phyloP scores from a whole-genome alignment of 139 green algal species.

The Helicosporidium sp. region DNA sequence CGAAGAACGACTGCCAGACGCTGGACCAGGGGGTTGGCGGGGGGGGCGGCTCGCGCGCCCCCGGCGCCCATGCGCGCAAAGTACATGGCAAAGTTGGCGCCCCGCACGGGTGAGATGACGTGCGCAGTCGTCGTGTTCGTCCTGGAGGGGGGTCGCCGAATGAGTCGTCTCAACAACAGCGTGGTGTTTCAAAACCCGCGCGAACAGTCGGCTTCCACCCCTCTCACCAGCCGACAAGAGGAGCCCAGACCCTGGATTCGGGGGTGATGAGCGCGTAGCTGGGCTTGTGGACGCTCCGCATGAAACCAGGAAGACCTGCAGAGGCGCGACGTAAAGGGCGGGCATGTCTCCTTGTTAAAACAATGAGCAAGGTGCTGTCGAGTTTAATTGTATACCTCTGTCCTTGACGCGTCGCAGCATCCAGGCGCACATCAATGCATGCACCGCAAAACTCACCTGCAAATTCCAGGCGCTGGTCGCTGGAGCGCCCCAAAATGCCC shows the following conservation, averaged over 20 bases:
- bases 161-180: background rate
- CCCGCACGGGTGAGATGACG: conserved; percentile 52
- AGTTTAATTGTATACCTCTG: background rate
- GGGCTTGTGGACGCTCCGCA: conserved; percentile 40
- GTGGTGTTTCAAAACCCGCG: background rate
- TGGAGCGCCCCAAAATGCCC: too few species aligned
- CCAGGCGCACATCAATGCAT: background rate
- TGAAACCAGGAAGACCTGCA: conserved; percentile 77
- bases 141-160: conserved; percentile 15
- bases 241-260: conserved; percentile 51
- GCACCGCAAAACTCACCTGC: background rate
- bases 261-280: conserved; percentile 79
- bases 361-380: too few species aligned
- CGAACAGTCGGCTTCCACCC: background rate
- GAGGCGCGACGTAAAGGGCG: too few species aligned
- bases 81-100: conserved; percentile 76
- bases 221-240: background rate
- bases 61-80: too few species aligned
- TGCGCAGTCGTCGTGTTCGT: conserved; percentile 42
- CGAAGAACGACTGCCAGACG: too few species aligned
- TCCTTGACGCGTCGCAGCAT: background rate
- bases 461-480: background rate
- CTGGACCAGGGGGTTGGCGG: too few species aligned
- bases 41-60: too few species aligned
- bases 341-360: too few species aligned